Conservation (phyloP, 257 asterid species). For the Paraleonurus japonicus region DNA sequence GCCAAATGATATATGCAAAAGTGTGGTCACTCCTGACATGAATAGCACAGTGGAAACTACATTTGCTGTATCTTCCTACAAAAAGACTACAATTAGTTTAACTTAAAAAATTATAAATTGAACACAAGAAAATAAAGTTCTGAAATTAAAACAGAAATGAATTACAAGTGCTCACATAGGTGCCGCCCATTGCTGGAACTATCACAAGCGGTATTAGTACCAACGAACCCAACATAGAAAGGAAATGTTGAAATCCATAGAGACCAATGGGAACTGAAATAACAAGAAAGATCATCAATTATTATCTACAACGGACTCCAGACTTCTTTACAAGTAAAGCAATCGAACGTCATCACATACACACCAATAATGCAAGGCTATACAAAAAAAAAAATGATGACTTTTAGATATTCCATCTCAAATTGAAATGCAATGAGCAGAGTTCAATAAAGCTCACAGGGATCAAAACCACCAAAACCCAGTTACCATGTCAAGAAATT, state of each 20-base stretch:
- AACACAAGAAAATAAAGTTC: neutral
- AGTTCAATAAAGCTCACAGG: constrained; percentile 7
- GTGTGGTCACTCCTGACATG: constrained; percentile 88
- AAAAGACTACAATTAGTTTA: constrained; percentile 26
- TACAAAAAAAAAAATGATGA: neutral
- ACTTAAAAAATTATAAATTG: constrained; percentile 1
- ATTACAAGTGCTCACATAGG: constrained; percentile 76
- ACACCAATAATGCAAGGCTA: constrained; percentile 6
- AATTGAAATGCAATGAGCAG: constrained; percentile 8
- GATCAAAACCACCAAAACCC: neutral
- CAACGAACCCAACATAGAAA: constrained; percentile 92
- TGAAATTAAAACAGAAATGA: constrained; percentile 23
- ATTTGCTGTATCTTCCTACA: constrained; percentile 90
- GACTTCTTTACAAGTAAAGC: neutral
- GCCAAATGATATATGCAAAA: constrained; percentile 83
- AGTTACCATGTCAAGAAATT: neutral
- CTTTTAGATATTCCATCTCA: neutral
- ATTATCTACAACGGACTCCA: neutral
- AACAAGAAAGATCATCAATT: constrained; percentile 23
- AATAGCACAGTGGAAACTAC: constrained; percentile 91
- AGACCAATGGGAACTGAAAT: constrained; percentile 93
- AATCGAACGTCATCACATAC: neutral
- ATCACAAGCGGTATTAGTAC: constrained; percentile 90
- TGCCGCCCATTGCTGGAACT: constrained; percentile 99
- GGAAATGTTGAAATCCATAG: constrained; percentile 91